Evolutionary conservation across 2,329 filamentous ascomycete genomes (phyloP), one percentile per base, ranked within the genome.

Genomic region (Fusarium begoniae): DNA sequence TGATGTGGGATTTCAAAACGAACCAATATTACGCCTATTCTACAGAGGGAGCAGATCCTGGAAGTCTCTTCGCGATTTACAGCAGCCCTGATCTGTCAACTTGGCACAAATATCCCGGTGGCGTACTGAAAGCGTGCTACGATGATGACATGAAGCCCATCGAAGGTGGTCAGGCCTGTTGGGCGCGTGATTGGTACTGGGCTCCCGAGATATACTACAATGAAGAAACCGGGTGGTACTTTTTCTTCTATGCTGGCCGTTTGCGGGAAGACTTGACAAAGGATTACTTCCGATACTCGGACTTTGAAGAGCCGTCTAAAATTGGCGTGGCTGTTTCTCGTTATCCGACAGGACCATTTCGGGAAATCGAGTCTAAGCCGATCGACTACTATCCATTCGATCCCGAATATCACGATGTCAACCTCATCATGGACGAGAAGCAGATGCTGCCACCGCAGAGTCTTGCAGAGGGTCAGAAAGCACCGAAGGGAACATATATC

Each of bases 151-250:
- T 76, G 77, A 79, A 79, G 26, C 69, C 32, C 30, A 30, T 82
- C 15, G 51, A 78, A 14, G 80, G 76, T 8, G 81, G 81, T 2
- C 81, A 82, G 60, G 81, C 78, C 6, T 82, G 81, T 45, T 82
- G 81, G 81, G 80, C 81, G 20, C 75, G 78, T 12, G 81, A 82
- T 55, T 82, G 81, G 81, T 73, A 72, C n/a, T 82, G 81, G 81
- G 81, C 81, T 12, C 81, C 81, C 4, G 81, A 82, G 75, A 81
- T 77, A 9, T 82, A 82, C 60, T 75, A 81, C 73, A 82, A 82
- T 44, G 77, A 80, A 28, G 74, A 77, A 68, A 82, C 81, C 7
- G 81, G 79, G 15, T 82, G 81, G 81, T 82, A 82, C 59, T 82
- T 81, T 47, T 81, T 82, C 73, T 79, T 82, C 75, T 82, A 81